A percentile compares a stretch with the other conserved stretches of the same genome.
Evolutionary conservation across 306 rosid species (phyloP).

Genomic region (Cicer judaicum): DNA sequence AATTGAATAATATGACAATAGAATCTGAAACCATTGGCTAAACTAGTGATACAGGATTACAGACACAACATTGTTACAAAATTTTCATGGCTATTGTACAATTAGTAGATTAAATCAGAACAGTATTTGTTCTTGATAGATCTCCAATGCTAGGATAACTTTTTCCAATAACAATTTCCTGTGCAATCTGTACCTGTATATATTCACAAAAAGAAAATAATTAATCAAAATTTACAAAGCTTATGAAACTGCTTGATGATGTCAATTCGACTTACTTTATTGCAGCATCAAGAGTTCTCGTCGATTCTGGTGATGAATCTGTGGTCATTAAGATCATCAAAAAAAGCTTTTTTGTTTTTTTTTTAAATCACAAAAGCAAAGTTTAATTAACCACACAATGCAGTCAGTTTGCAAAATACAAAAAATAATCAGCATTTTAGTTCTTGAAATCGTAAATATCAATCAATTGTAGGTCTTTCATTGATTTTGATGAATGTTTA

Average conservation of each 20-base stretch:
- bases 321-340: slow-evolving; percentile 36
- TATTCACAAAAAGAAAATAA: slow-evolving; percentile 27
- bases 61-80: slow-evolving; percentile 40
- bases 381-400: slow-evolving; percentile 22
- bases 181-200: slow-evolving; percentile 84
- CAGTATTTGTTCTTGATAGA: slow-evolving; percentile 76
- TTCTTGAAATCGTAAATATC: too few species aligned
- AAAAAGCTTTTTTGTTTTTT: not conserved
- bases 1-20: not conserved
- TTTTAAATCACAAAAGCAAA: slow-evolving; percentile 4
- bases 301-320: slow-evolving; percentile 72
- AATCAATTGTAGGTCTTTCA: too few species aligned
- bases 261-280: slow-evolving; percentile 59
- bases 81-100: slow-evolving; percentile 36
- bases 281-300: slow-evolving; percentile 71
- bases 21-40: not conserved
- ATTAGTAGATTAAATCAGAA: slow-evolving; percentile 52
- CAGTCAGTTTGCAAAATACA: not conserved
- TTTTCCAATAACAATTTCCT: slow-evolving; percentile 76
- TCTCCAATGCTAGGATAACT: slow-evolving; percentile 70
- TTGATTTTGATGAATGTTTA: too few species aligned
- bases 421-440: too few species aligned
- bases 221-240: slow-evolving; percentile 18
- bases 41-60: not conserved
- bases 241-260: slow-evolving; percentile 33